These are phyloP conservation scores for Trapa incisa DNA, from an alignment of 345 rosid species.

Conservation along the genomic window DNA sequence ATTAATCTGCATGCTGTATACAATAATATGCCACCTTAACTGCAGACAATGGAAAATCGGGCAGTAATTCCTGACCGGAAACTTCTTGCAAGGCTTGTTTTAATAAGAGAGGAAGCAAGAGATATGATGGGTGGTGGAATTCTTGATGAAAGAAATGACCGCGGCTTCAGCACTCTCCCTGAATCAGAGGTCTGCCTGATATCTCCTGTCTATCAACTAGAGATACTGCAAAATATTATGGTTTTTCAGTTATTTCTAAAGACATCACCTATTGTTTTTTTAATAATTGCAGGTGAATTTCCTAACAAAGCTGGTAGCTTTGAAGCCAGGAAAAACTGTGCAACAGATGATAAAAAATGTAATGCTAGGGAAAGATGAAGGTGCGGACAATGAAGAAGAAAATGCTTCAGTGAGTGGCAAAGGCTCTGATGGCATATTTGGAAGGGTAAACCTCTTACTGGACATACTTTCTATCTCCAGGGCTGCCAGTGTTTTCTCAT, in stretches of 20 bases:
- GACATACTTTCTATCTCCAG: background rate
- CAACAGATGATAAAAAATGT: constrained; percentile 73
- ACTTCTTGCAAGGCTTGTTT: constrained; percentile 76
- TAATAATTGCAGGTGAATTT: constrained; percentile 56
- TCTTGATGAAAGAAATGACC: constrained; percentile 87
- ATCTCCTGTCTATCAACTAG: background rate
- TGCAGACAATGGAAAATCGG: constrained; percentile 84
- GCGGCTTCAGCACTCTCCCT: constrained; percentile 80
- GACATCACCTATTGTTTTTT: background rate
- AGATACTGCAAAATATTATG: background rate
- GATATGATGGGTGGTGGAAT: constrained; percentile 97
- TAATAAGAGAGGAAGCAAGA: constrained; percentile 89
- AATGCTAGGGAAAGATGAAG: constrained; percentile 89
- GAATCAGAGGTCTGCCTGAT: constrained; percentile 59
- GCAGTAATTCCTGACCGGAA: constrained; percentile 75
- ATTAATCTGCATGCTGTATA: background rate
- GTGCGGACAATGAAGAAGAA: constrained; percentile 52
- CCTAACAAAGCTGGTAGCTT: constrained; percentile 73
- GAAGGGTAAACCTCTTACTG: constrained; percentile 37
- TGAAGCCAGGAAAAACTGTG: constrained; percentile 72
- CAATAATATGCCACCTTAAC: constrained; percentile 2
- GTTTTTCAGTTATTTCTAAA: background rate
- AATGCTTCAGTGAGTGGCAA: constrained; percentile 14
- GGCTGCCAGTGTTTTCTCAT: background rate
- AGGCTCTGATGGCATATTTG: constrained; percentile 39